phyloP scores from a whole-genome alignment of 768 basidiomycete genomes.

The Brasilioporus rufonigricans region DNA sequence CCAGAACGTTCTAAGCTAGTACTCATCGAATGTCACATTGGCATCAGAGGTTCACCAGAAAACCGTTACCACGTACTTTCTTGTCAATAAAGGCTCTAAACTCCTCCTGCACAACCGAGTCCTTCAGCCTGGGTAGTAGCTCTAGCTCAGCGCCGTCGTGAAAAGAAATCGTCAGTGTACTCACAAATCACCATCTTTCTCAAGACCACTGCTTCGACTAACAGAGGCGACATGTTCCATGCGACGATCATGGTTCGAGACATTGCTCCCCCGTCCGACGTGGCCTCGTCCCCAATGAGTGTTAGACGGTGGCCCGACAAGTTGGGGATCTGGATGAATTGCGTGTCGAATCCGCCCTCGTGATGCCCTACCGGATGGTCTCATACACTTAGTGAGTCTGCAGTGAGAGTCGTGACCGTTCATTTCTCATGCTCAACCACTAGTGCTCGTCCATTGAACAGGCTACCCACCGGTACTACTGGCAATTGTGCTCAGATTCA shows the following conservation, averaged over 20 bases:
- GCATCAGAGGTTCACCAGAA: neutral
- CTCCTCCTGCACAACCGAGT: constrained; percentile 57
- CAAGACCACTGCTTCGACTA: constrained; percentile 73
- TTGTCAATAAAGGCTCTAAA: constrained; percentile 62
- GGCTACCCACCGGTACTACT: no score
- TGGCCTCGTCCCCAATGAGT: neutral
- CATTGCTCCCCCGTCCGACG: neutral
- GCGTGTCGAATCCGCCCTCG: constrained; percentile 12
- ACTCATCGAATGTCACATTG: neutral
- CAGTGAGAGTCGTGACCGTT: no score
- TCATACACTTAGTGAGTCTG: no score
- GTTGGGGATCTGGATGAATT: neutral
- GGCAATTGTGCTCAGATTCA: no score
- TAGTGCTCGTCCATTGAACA: no score
- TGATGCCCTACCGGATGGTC: constrained; percentile 5
- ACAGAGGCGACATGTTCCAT: constrained; percentile 72
- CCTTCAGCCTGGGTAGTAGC: constrained; percentile 63
- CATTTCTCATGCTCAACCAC: no score
- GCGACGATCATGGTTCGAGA: constrained; percentile 22
- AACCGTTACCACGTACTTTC: constrained; percentile 45
- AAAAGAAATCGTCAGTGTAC: constrained; percentile 23
- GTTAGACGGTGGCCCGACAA: neutral
- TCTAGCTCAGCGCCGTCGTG: constrained; percentile 34
- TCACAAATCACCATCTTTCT: constrained; percentile 74
- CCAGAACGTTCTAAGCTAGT: constrained; percentile 56